Evolutionary conservation across 768 basidiomycete species (phyloP).

Genomic region (Rossbeevera mucosa): DNA sequence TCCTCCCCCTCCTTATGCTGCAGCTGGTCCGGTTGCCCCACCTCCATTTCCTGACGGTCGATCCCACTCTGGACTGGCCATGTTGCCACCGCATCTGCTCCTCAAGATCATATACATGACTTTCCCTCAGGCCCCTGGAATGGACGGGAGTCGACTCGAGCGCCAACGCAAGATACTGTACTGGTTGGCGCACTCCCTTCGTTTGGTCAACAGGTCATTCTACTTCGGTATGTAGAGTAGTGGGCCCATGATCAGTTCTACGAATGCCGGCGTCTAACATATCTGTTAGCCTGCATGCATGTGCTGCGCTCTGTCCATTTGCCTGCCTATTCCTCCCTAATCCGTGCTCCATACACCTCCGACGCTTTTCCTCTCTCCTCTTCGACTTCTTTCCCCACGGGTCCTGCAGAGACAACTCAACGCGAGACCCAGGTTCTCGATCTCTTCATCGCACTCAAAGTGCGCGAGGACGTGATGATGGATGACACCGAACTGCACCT

Average conservation of each 20-base stretch:
- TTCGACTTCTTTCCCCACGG: conserved; percentile 18
- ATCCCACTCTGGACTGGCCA: conserved; percentile 22
- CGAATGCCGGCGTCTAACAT: neutral
- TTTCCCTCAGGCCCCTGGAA: conserved; percentile 49
- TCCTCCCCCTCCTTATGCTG: conserved; percentile 36
- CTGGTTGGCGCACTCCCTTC: conserved; percentile 61
- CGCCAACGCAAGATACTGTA: conserved; percentile 63
- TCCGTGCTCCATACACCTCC: conserved; percentile 66
- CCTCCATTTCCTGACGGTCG: conserved; percentile 33
- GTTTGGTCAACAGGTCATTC: conserved; percentile 60
- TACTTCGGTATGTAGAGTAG: conserved; percentile 49
- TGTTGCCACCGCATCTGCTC: conserved; percentile 58
- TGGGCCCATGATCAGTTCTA: neutral
- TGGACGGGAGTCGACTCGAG: conserved; percentile 39
- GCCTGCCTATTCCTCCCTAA: conserved; percentile 54
- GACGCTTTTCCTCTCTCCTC: conserved; percentile 67
- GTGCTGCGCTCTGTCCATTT: conserved; percentile 74
- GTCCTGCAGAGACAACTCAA: conserved; percentile 46
- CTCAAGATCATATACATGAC: conserved; percentile 64
- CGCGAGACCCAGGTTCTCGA: conserved; percentile 75
- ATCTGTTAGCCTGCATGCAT: conserved; percentile 64
- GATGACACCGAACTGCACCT: conserved; percentile 75
- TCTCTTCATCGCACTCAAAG: conserved; percentile 74
- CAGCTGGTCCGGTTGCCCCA: conserved; percentile 21
- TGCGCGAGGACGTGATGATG: conserved; percentile 71